Evolutionary conservation across 2,329 filamentous ascomycete genomes (phyloP).

Genomic region (Lachnum nothofagi): DNA sequence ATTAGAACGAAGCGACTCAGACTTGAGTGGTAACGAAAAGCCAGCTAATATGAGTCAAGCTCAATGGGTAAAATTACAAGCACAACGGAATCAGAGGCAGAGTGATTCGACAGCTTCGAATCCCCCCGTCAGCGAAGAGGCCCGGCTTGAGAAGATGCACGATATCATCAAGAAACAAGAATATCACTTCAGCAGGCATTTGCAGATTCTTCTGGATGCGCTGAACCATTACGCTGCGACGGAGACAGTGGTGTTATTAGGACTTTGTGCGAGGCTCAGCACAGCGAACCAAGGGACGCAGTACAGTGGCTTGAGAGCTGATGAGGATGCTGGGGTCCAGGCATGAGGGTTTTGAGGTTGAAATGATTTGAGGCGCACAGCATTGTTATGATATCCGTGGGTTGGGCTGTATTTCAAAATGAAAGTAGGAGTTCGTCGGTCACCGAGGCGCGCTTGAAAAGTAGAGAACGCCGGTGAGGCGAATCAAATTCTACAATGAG

Average conservation of each 20-base stretch:
- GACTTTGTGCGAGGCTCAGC: conserved; percentile 76
- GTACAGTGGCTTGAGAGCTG: conserved; percentile 54
- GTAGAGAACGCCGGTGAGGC: not conserved
- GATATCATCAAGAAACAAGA: conserved; percentile 91
- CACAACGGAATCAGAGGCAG: conserved; percentile 41
- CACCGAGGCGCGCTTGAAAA: not conserved
- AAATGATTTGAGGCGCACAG: not conserved
- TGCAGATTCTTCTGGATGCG: conserved; percentile 90
- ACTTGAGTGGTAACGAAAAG: conserved; percentile 56
- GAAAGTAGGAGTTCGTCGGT: not conserved
- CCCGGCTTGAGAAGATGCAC: conserved; percentile 48
- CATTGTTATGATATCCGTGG: conserved; percentile 5
- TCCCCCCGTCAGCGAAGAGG: conserved; percentile 20
- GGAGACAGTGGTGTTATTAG: conserved; percentile 89
- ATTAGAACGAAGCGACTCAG: conserved; percentile 76
- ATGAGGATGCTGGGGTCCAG: conserved; percentile 44
- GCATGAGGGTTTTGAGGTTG: conserved; percentile 7
- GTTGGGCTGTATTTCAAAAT: too few relatives aligned
- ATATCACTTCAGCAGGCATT: conserved; percentile 81
- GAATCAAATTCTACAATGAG: too few relatives aligned
- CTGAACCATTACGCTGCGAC: conserved; percentile 97
- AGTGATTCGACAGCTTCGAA: conserved; percentile 26
- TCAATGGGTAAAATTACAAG: conserved; percentile 56
- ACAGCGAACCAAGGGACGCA: conserved; percentile 74
- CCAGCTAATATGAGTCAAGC: conserved; percentile 55